These are phyloP conservation scores for Trifolium repens DNA, from an alignment of 306 rosid genomes.

Conservation along the genomic window DNA sequence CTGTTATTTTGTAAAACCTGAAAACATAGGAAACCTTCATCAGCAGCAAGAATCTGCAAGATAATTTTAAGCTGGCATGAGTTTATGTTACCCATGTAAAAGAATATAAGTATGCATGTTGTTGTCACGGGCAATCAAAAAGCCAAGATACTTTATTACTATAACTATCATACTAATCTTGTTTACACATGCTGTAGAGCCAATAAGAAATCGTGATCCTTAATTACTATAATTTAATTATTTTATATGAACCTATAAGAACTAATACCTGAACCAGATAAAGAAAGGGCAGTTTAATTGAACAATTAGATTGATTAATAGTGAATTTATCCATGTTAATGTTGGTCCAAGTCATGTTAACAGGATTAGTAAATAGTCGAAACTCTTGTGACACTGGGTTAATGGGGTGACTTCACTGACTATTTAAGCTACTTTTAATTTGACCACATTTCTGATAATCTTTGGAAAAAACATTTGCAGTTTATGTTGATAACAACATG, in stretches of 20 bases:
- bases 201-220: background rate
- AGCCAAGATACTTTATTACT: background rate
- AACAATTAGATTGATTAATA: slow-evolving; percentile 19
- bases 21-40: slow-evolving; percentile 39
- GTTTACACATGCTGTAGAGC: slow-evolving; percentile 1
- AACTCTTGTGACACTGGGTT: background rate
- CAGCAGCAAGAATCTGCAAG: slow-evolving; percentile 26
- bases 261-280: slow-evolving; percentile 6
- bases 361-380: background rate
- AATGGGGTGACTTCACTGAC: slow-evolving; percentile 9
- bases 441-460: slow-evolving; percentile 20
- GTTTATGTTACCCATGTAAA: background rate
- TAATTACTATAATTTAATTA: background rate
- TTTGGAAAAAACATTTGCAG: background rate
- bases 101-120: slow-evolving; percentile 18
- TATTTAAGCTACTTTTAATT: slow-evolving; percentile 5
- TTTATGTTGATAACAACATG: slow-evolving; percentile 13
- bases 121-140: slow-evolving; percentile 17
- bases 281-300: slow-evolving; percentile 16
- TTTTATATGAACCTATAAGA: slow-evolving; percentile 10
- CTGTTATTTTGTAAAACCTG: slow-evolving; percentile 79
- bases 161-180: background rate
- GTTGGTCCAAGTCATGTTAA: slow-evolving; percentile 3
- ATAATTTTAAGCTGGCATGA: slow-evolving; percentile 25
- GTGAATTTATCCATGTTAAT: slow-evolving; percentile 16